A percentile compares a stretch with the other conserved stretches of the same genome.
These are phyloP conservation scores for Phytophthora sojae DNA, from an alignment of 352 stramenopile species.

Conservation along the genomic window DNA sequence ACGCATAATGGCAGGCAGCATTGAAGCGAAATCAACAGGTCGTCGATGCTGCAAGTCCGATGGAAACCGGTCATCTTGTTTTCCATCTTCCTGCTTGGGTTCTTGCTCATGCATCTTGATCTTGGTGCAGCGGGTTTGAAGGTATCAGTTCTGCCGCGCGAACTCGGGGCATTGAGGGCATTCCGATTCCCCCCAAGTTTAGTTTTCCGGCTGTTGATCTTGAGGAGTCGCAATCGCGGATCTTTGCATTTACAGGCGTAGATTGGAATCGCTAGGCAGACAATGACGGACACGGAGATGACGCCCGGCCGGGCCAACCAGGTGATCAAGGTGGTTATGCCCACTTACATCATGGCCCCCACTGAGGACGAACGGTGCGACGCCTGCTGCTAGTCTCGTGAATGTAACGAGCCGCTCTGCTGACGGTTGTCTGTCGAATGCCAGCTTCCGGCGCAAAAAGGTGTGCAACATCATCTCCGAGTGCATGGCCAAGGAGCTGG, in stretches of 20 bases:
- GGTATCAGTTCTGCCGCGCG: too few relatives aligned
- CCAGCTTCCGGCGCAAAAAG: constrained; percentile 78
- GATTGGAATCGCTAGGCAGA: neutral
- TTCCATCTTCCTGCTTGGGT: too few relatives aligned
- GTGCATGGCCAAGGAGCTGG: constrained; percentile 70
- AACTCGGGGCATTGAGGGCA: too few relatives aligned
- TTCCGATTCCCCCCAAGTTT: too few relatives aligned
- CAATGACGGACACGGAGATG: constrained; percentile 64
- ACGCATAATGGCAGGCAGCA: constrained; percentile 4
- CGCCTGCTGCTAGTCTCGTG: neutral
- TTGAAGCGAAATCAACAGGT: constrained; percentile 16
- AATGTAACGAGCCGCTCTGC: neutral
- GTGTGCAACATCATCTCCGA: constrained; percentile 79
- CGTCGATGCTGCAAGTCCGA: neutral
- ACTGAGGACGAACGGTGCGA: constrained; percentile 78
- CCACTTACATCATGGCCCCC: constrained; percentile 86
- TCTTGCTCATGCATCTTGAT: too few relatives aligned
- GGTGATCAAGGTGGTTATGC: constrained; percentile 85
- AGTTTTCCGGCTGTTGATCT: neutral
- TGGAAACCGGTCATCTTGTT: too few relatives aligned
- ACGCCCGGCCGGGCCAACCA: constrained; percentile 50
- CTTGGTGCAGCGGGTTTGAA: too few relatives aligned
- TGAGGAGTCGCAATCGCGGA: constrained; percentile 29
- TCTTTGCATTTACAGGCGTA: constrained; percentile 15
- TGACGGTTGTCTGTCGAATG: neutral